Evolutionary conservation across 2,329 filamentous ascomycete genomes (phyloP).

Genomic region (Falciphora oryzae): DNA sequence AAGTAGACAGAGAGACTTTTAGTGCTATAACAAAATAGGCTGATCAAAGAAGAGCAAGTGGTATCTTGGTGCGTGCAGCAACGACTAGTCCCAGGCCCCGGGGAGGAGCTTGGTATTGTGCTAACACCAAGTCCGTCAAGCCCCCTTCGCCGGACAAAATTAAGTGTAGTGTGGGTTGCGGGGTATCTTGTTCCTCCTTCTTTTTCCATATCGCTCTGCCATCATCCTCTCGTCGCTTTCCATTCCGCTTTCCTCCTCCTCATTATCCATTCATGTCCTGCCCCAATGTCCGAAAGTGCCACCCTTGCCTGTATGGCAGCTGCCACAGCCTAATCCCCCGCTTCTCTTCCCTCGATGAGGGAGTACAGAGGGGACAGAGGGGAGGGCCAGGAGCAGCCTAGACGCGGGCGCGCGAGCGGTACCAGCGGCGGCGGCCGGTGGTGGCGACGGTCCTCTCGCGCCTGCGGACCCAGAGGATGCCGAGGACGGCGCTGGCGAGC

Average conservation of each 20-base stretch:
- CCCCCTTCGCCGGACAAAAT: not conserved
- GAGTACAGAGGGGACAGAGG: too few relatives aligned
- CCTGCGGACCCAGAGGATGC: conserved; percentile 46
- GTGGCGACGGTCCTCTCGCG: conserved; percentile 23
- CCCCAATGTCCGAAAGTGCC: too few relatives aligned
- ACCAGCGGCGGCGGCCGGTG: conserved; percentile 33
- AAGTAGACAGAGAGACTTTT: not conserved
- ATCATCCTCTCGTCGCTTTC: not conserved
- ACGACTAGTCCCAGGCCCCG: not conserved
- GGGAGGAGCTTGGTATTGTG: not conserved
- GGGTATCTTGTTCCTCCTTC: not conserved
- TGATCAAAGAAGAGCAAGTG: not conserved
- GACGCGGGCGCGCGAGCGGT: conserved; percentile 34
- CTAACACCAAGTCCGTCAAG: too few relatives aligned
- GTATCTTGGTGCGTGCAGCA: not conserved
- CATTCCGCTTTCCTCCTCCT: not conserved
- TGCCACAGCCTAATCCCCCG: not conserved
- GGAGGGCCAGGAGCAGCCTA: conserved; percentile 20
- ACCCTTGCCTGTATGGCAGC: not conserved
- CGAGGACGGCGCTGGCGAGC: conserved; percentile 58
- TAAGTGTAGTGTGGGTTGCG: not conserved
- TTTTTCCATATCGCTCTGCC: not conserved
- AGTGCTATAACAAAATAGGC: not conserved
- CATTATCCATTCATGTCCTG: not conserved
- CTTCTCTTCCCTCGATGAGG: not conserved